Evolutionary conservation across 768 basidiomycete species (phyloP).

Genomic region (Neoboletus brunneissimus): DNA sequence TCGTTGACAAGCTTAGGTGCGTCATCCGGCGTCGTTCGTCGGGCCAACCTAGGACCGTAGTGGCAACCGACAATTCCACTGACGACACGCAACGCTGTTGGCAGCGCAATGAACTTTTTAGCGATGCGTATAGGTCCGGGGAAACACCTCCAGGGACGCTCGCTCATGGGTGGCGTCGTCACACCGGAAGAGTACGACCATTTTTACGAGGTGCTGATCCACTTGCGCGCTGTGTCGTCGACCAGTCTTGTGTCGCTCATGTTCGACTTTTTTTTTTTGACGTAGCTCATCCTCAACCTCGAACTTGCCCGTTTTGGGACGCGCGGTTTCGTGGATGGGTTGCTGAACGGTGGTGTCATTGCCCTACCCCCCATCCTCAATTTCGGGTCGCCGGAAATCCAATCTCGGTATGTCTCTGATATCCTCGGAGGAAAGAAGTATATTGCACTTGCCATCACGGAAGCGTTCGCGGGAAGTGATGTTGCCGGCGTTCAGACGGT

Average conservation of each 20-base stretch:
- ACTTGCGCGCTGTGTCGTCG: not conserved
- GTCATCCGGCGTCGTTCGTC: slow-evolving; percentile 20
- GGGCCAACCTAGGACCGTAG: not conserved
- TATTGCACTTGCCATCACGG: slow-evolving; percentile 87
- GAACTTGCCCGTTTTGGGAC: slow-evolving; percentile 84
- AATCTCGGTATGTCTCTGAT: slow-evolving; percentile 67
- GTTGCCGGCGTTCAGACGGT: slow-evolving; percentile 82
- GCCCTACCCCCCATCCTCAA: slow-evolving; percentile 90
- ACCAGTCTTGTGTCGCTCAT: not conserved
- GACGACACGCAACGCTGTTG: not conserved
- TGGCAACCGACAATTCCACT: too few species aligned
- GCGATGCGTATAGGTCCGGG: slow-evolving; percentile 76
- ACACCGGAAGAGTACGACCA: slow-evolving; percentile 89
- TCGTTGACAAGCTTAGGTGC: slow-evolving; percentile 82
- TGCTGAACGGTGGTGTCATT: slow-evolving; percentile 79
- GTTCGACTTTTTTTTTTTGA: not conserved
- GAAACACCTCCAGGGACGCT: slow-evolving; percentile 80
- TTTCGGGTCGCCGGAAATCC: slow-evolving; percentile 74
- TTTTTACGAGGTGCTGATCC: slow-evolving; percentile 75
- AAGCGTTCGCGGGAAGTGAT: slow-evolving; percentile 91
- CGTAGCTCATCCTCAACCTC: slow-evolving; percentile 70
- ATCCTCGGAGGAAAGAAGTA: slow-evolving; percentile 78
- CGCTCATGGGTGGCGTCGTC: slow-evolving; percentile 75
- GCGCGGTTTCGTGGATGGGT: slow-evolving; percentile 84
- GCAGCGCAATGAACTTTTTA: slow-evolving; percentile 60